phyloP scores from a whole-genome alignment of 2,329 filamentous ascomycete genomes.

The Pseudopyrenochaeta lycopersici region DNA sequence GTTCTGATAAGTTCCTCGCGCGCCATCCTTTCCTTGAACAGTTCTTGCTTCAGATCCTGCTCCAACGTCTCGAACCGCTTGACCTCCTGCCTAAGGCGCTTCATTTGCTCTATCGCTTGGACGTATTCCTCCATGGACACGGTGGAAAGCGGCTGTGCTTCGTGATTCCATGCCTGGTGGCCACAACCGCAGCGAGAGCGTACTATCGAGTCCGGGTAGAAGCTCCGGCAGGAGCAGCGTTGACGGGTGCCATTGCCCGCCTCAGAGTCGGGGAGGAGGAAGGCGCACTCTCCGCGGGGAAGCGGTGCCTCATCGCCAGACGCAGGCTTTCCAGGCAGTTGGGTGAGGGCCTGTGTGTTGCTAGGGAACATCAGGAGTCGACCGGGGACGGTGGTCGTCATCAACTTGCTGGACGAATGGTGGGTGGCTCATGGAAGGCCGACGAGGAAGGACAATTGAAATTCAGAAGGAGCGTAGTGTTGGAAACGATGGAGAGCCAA shows the following conservation, averaged over 20 bases:
- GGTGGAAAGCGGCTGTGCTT: slow-evolving; percentile 42
- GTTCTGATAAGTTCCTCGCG: slow-evolving; percentile 45
- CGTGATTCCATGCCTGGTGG: slow-evolving; percentile 59
- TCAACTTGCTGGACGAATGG: slow-evolving; percentile 28
- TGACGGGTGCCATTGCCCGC: slow-evolving; percentile 36
- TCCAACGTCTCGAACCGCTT: slow-evolving; percentile 45
- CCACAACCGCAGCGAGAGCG: slow-evolving; percentile 57
- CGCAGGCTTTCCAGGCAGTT: slow-evolving; percentile 40
- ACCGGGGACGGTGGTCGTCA: slow-evolving; percentile 37
- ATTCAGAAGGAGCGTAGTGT: slow-evolving; percentile 12
- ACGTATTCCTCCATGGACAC: slow-evolving; percentile 49
- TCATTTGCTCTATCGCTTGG: slow-evolving; percentile 48
- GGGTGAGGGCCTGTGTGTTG: slow-evolving; percentile 37
- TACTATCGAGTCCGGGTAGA: slow-evolving; percentile 49
- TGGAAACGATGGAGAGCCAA: slow-evolving; percentile 13
- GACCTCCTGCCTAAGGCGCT: slow-evolving; percentile 44
- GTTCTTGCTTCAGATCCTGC: slow-evolving; percentile 48
- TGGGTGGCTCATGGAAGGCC: slow-evolving; percentile 46
- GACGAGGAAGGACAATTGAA: slow-evolving; percentile 11
- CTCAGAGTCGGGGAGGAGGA: slow-evolving; percentile 41
- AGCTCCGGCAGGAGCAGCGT: slow-evolving; percentile 56
- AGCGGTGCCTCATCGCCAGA: slow-evolving; percentile 40
- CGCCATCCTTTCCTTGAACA: slow-evolving; percentile 45
- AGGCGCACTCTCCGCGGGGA: slow-evolving; percentile 51
- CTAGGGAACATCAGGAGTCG: slow-evolving; percentile 50